Conservation (phyloP, 2,329 filamentous ascomycete genomes). For the Teratosphaeria viscida region DNA sequence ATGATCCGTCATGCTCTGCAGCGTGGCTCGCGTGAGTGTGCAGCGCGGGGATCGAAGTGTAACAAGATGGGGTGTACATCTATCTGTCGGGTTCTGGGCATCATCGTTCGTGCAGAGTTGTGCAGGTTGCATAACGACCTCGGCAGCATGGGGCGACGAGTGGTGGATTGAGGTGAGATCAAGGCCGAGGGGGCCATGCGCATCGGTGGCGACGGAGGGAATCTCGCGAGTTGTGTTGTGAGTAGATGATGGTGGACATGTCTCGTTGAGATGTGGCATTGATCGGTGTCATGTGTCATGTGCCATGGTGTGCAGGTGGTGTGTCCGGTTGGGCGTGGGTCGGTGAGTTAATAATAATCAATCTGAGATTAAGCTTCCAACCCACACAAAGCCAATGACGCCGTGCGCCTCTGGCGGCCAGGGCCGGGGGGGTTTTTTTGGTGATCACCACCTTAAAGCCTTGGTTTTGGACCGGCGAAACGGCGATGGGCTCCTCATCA, state of each 20-base stretch:
- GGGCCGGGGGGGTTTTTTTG: no score
- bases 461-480: neutral
- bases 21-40: no score
- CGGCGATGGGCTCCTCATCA: neutral
- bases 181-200: no score
- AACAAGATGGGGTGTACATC: no score
- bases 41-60: no score
- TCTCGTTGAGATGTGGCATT: neutral
- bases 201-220: no score
- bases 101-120: no score
- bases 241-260: neutral
- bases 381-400: neutral
- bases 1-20: no score
- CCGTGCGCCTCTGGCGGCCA: neutral
- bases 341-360: neutral
- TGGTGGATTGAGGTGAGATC: no score
- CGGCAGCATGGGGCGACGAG: neutral
- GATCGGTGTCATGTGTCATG: neutral
- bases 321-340: neutral
- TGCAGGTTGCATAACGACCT: neutral
- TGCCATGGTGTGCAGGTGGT: neutral
- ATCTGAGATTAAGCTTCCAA: neutral
- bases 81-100: no score
- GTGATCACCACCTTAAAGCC: neutral
- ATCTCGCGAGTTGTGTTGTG: neutral